Base-by-base conservation (phyloP, 176 grass and related monocot species). In the Cenchrus americanus region DNA sequence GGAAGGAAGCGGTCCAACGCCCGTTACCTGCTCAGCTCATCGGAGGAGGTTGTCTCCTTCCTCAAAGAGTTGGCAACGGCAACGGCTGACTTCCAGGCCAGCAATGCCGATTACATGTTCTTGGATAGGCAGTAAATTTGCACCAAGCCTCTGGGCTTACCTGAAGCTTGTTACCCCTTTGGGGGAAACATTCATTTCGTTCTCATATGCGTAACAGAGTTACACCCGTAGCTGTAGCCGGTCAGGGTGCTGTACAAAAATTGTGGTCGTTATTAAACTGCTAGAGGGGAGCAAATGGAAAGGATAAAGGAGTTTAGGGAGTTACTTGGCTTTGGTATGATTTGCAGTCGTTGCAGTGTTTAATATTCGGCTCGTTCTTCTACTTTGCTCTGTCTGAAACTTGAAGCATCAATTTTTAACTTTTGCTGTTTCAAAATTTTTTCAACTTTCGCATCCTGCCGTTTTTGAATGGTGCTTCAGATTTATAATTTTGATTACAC, bases 1-100 rank as follows among this genome's bases (percentile, higher is more conserved):
- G 93, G 91, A 18, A 90, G 96, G 86, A 99, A 99, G 78, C 82
- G 87, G 8, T 99, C 96, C 12, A 99, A 86, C 23, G 96, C 96
- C 19, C 88, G 96, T 55, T 96, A 90, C 86, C 87, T 96, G 24
- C 81, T 99, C 18, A 94, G 84, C 79, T 92, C 96, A 8, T 99
- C 96, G 0, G 93, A 96, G 37, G 93, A 99, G 1, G 93, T 99
- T 17, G 93, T 96, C 58, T 81, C 68, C 49, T 99, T 99, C 86
- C 88, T 99, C 74, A 92, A 85, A 7, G 91, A 99, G 7, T 14
- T 99, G 87, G 89, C 96, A 17, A 90, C 85, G 14, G 52, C 41
- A 14, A 83, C 88, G 15, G 40, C 66, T 24, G 86, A 58, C 21
- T 72, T 68, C 82, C 77, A 60, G 8, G 42, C 83, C 6, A n/a